Percentiles rank a stretch among this genome's conserved stretches.
Conservation (phyloP, 2,329 filamentous ascomycete species). For the Cordyceps cicadae region DNA sequence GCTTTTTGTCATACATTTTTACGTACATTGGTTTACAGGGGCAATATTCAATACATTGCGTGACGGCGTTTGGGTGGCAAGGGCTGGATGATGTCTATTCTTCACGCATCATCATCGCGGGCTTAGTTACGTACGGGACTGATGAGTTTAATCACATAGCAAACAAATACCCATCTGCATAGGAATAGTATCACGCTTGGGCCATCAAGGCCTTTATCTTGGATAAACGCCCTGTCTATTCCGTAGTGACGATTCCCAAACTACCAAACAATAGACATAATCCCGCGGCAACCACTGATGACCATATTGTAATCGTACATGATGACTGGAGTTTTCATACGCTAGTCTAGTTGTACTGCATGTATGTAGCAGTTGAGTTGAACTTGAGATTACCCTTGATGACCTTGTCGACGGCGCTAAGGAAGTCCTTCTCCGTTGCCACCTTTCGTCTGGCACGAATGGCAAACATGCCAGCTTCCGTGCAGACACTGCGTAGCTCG, state of each 20-base stretch:
- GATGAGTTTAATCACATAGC: neutral
- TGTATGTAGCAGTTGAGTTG: slow-evolving; percentile 96
- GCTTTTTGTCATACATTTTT: neutral
- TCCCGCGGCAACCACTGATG: slow-evolving; percentile 15
- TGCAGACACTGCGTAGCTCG: slow-evolving; percentile 91
- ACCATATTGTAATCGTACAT: slow-evolving; percentile 26
- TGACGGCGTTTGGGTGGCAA: neutral
- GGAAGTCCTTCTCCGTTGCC: slow-evolving; percentile 96
- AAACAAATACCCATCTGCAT: neutral
- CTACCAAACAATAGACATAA: slow-evolving; percentile 7
- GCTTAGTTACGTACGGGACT: neutral
- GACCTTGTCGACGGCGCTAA: slow-evolving; percentile 97
- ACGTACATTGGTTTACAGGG: neutral
- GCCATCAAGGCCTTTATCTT: neutral
- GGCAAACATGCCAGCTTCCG: slow-evolving; percentile 97
- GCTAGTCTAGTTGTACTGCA: slow-evolving; percentile 84
- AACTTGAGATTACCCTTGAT: slow-evolving; percentile 99
- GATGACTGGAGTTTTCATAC: slow-evolving; percentile 19
- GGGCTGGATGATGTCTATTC: neutral
- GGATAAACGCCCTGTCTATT: slow-evolving; percentile 6
- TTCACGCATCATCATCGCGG: neutral
- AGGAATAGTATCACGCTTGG: neutral
- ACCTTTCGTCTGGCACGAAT: slow-evolving; percentile 94
- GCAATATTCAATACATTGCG: neutral
- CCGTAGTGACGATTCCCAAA: neutral